phyloP scores from a whole-genome alignment of 1,139 yeast species.

The Yamadazyma epiphylla region DNA sequence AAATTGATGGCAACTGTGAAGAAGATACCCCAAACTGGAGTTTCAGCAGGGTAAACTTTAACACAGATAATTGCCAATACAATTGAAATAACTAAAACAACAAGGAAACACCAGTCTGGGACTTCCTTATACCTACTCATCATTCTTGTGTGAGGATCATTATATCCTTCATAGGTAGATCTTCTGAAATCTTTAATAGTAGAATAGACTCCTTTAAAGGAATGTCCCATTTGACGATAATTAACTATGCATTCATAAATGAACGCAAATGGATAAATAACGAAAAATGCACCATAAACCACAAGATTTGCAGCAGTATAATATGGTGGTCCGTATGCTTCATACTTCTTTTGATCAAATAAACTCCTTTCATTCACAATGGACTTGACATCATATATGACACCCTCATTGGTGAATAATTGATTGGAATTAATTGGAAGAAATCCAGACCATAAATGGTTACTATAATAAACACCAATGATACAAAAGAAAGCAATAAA shows the following conservation, averaged over 20 bases:
- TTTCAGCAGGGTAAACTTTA: slow-evolving; percentile 38
- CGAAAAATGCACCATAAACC: slow-evolving; percentile 51
- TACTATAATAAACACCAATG: slow-evolving; percentile 43
- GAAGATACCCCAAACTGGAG: slow-evolving; percentile 55
- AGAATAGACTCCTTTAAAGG: slow-evolving; percentile 4
- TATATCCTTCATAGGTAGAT: slow-evolving; percentile 25
- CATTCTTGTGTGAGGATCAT: slow-evolving; percentile 53
- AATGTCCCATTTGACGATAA: slow-evolving; percentile 10
- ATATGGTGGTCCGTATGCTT: slow-evolving; percentile 50
- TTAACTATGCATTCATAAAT: slow-evolving; percentile 36
- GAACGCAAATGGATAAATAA: slow-evolving; percentile 51
- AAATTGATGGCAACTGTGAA: slow-evolving; percentile 51
- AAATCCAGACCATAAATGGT: slow-evolving; percentile 46
- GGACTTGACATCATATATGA: slow-evolving; percentile 30
- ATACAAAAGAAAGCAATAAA: slow-evolving; percentile 36
- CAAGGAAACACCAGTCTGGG: slow-evolving; percentile 56
- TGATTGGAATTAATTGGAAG: slow-evolving; percentile 49
- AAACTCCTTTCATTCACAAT: slow-evolving; percentile 30
- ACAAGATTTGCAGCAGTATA: slow-evolving; percentile 57
- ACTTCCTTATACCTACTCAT: slow-evolving; percentile 54
- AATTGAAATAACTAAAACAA: slow-evolving; percentile 41
- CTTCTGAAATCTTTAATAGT: slow-evolving; percentile 24
- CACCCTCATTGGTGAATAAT: slow-evolving; percentile 45
- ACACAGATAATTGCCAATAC: slow-evolving; percentile 45
- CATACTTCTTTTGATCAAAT: slow-evolving; percentile 34